Evolutionary conservation across 2,329 filamentous ascomycete genomes (phyloP).

Genomic region (Exutisphaerella laricina): DNA sequence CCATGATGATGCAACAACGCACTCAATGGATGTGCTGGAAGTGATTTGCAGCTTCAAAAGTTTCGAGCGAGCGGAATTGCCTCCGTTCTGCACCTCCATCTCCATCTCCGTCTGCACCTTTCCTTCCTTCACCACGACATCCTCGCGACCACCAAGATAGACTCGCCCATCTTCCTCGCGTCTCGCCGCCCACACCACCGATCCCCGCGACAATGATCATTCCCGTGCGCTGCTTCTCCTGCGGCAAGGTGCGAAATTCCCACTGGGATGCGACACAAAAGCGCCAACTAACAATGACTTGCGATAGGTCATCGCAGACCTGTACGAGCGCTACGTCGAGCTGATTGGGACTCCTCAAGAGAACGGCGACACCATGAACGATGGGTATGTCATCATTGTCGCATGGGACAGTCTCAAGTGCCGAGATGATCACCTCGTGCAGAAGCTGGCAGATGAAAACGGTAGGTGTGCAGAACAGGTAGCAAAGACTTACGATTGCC

Average conservation of each 20-base stretch:
- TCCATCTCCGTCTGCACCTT: background rate
- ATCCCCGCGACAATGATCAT: conserved; percentile 75
- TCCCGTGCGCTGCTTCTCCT: conserved; percentile 96
- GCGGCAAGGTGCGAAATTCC: conserved; percentile 74
- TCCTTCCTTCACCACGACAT: background rate
- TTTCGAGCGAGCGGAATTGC: background rate
- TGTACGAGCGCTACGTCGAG: conserved; percentile 93
- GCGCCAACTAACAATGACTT: conserved; percentile 5
- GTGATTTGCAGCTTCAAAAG: background rate
- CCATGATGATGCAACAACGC: conserved; percentile 17
- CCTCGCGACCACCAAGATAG: background rate
- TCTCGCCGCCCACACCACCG: background rate
- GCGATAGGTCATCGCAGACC: conserved; percentile 81
- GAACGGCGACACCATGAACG: conserved; percentile 59
- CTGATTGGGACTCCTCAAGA: conserved; percentile 72
- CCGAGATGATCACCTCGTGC: too few relatives aligned
- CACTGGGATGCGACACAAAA: background rate
- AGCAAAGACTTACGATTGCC: background rate
- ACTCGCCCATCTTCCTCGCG: too few relatives aligned
- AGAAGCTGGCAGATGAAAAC: too few relatives aligned
- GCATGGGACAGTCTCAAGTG: too few relatives aligned
- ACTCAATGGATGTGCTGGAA: background rate
- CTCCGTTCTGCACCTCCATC: background rate
- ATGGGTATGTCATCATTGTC: conserved; percentile 30
- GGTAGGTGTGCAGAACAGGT: too few relatives aligned